Evolutionary conservation across 495 filamentous ascomycete genomes (phyloP).

Genomic region (Tuber indicum): DNA sequence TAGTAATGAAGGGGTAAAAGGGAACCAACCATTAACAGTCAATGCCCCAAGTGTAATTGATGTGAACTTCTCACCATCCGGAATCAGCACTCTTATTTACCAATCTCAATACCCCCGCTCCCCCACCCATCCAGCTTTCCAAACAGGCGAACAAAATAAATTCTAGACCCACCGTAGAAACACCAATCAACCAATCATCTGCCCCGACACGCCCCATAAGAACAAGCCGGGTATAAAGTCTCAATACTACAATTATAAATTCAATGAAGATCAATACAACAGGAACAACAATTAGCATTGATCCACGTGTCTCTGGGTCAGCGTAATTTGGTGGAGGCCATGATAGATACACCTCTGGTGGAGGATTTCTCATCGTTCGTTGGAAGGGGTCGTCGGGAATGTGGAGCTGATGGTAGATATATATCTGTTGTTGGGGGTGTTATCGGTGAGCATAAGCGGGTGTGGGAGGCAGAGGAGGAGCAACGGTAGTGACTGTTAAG

Average conservation of each 20-base stretch:
- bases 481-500: not conserved
- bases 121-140: not conserved
- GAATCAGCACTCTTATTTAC: not conserved
- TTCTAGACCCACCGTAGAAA: not conserved
- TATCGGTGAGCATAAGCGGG: not conserved
- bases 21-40: not conserved
- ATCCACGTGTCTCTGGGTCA: not conserved
- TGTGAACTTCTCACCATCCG: not conserved
- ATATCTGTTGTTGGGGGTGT: not conserved
- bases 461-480: not conserved
- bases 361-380: not conserved
- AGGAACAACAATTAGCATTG: not conserved
- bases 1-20: not conserved
- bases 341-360: not conserved
- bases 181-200: not conserved
- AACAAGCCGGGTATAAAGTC: not conserved
- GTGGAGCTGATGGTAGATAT: not conserved
- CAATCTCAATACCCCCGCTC: not conserved
- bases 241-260: not conserved
- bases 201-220: not conserved
- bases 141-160: not conserved
- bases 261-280: not conserved
- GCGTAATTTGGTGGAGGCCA: not conserved
- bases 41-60: not conserved
- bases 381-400: not conserved